Percentiles rank a stretch among this genome's conserved stretches.
phyloP scores from a whole-genome alignment of 176 grass and related monocot species.

The Oryza longistaminata region DNA sequence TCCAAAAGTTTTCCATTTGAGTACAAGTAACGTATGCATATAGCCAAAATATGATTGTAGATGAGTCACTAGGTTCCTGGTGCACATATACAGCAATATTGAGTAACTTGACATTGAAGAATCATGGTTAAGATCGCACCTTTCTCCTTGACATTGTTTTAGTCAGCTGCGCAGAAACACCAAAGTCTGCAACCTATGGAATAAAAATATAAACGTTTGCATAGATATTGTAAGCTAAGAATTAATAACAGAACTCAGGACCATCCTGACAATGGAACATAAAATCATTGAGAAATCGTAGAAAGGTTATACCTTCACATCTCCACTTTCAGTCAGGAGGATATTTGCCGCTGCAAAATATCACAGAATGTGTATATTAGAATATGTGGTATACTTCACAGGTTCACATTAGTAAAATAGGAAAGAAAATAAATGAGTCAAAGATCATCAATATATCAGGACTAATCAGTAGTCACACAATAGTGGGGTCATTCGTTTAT shows the following conservation, averaged over 20 bases:
- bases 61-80: not conserved
- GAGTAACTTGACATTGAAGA: not conserved
- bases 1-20: conserved; percentile 30
- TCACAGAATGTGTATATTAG: conserved; percentile 31
- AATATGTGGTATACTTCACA: conserved; percentile 15
- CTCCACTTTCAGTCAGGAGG: conserved; percentile 90
- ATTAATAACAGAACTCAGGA: not conserved
- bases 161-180: conserved; percentile 97
- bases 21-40: conserved; percentile 23
- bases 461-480: conserved; percentile 13
- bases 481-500: not conserved
- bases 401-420: not conserved
- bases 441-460: not conserved
- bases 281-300: conserved; percentile 4
- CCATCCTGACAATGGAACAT: conserved; percentile 24
- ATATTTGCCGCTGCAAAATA: conserved; percentile 96
- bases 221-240: conserved; percentile 5
- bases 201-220: conserved; percentile 9
- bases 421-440: conserved; percentile 16
- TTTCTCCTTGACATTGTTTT: conserved; percentile 99
- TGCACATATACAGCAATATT: conserved; percentile 24
- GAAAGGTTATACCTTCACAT: conserved; percentile 84
- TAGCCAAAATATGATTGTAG: not conserved
- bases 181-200: conserved; percentile 94
- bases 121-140: conserved; percentile 50